Conservation (phyloP, 116 monocot genomes). For the Dioscorea cayenensis region DNA sequence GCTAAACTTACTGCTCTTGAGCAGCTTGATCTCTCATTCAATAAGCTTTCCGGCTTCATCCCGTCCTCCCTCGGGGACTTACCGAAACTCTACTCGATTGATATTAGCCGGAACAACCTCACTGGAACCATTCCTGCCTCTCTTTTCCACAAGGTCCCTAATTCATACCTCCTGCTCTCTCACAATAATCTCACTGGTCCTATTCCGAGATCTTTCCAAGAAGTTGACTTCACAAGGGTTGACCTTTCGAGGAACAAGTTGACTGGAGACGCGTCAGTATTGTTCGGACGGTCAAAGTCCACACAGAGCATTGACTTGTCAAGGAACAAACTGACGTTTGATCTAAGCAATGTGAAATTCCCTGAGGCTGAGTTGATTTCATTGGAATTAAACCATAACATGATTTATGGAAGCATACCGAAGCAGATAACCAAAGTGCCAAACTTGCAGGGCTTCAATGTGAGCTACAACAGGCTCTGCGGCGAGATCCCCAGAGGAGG, state of each 20-base stretch:
- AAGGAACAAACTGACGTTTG: slow-evolving; percentile 30
- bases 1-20: slow-evolving; percentile 14
- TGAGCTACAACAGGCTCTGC: slow-evolving; percentile 38
- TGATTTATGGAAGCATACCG: slow-evolving; percentile 18
- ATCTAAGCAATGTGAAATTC: slow-evolving; percentile 12
- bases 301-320: slow-evolving; percentile 12
- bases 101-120: slow-evolving; percentile 28
- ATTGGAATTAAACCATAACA: slow-evolving; percentile 22
- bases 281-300: slow-evolving; percentile 10
- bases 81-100: slow-evolving; percentile 9
- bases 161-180: slow-evolving; percentile 14
- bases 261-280: slow-evolving; percentile 12
- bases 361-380: neutral
- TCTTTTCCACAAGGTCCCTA: neutral
- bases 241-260: slow-evolving; percentile 30
- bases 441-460: slow-evolving; percentile 18
- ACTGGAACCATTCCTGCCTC: slow-evolving; percentile 16
- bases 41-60: slow-evolving; percentile 28
- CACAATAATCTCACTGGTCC: slow-evolving; percentile 40
- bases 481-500: slow-evolving; percentile 26
- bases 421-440: neutral
- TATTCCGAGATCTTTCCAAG: slow-evolving; percentile 12
- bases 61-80: slow-evolving; percentile 16
- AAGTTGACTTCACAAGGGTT: neutral
- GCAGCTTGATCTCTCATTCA: slow-evolving; percentile 30